A percentile compares a stretch with the other conserved stretches of the same genome.
These are phyloP conservation scores for Ambrosia trifida DNA, from an alignment of 129 eudicot species.

Conservation along the genomic window DNA sequence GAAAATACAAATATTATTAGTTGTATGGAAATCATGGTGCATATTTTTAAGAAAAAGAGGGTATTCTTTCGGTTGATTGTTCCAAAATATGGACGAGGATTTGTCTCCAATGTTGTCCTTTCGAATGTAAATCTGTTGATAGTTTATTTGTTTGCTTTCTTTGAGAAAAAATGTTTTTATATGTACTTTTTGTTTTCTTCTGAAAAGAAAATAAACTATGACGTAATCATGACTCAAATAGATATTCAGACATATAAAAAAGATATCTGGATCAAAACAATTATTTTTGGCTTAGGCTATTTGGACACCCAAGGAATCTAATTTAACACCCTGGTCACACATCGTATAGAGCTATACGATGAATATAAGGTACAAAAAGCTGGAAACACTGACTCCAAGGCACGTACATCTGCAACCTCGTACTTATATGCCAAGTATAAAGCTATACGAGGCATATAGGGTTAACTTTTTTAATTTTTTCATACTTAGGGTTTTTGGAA, in stretches of 20 bases:
- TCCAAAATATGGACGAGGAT: conserved; percentile 27
- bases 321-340: no score
- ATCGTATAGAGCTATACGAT: no score
- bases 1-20: conserved; percentile 9
- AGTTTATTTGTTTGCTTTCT: not conserved
- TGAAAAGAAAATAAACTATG: not conserved
- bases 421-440: no score
- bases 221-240: not conserved
- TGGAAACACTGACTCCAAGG: no score
- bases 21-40: conserved; percentile 15
- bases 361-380: no score
- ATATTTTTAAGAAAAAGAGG: conserved; percentile 8
- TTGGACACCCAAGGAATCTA: no score
- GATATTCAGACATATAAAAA: not conserved
- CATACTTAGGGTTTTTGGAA: no score
- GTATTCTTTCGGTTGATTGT: conserved; percentile 11
- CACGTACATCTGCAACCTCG: no score
- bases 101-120: conserved; percentile 32
- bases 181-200: not conserved
- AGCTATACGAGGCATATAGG: no score
- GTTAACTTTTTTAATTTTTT: no score
- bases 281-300: no score
- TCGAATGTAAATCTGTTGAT: not conserved
- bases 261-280: no score
- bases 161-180: not conserved